Conservation (phyloP, 2,329 filamentous ascomycete genomes). For the Leptographium radiaticola region DNA sequence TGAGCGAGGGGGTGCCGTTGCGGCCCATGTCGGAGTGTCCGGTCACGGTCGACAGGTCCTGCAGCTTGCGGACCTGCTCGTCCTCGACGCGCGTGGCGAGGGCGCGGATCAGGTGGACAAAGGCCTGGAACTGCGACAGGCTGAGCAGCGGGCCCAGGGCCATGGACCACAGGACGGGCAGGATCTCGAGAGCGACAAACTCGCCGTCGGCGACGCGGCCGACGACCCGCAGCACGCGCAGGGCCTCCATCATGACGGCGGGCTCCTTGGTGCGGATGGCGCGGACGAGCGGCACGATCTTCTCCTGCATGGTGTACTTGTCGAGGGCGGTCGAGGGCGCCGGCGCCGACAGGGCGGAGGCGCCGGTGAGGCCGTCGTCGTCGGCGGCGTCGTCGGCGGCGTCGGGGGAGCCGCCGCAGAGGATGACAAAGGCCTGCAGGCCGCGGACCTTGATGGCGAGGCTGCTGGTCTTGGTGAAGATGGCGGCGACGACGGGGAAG, state of each 20-base stretch:
- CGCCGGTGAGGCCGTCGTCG: conserved; percentile 48
- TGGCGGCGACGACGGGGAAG: conserved; percentile 79
- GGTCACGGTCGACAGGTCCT: conserved; percentile 44
- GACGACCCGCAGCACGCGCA: conserved; percentile 74
- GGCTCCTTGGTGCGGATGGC: conserved; percentile 97
- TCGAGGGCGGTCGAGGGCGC: conserved; percentile 70
- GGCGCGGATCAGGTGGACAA: conserved; percentile 77
- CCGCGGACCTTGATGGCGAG: conserved; percentile 90
- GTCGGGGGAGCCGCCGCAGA: conserved; percentile 67
- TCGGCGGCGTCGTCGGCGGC: conserved; percentile 30
- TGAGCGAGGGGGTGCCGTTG: conserved; percentile 26
- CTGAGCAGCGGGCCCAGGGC: conserved; percentile 80
- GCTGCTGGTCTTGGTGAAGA: conserved; percentile 88
- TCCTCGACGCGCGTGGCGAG: conserved; percentile 71
- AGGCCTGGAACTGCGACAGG: conserved; percentile 73
- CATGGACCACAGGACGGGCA: conserved; percentile 87
- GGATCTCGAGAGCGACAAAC: conserved; percentile 80
- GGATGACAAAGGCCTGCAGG: conserved; percentile 75
- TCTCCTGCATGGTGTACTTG: conserved; percentile 97
- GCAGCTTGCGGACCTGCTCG: conserved; percentile 78
- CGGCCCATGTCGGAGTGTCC: conserved; percentile 33
- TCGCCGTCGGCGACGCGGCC: conserved; percentile 73
- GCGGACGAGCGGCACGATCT: conserved; percentile 80
- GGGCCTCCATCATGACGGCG: conserved; percentile 87
- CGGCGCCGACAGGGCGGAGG: conserved; percentile 29